phyloP scores from a whole-genome alignment of 148 eudicot genomes.

The Pouteria glomerata region DNA sequence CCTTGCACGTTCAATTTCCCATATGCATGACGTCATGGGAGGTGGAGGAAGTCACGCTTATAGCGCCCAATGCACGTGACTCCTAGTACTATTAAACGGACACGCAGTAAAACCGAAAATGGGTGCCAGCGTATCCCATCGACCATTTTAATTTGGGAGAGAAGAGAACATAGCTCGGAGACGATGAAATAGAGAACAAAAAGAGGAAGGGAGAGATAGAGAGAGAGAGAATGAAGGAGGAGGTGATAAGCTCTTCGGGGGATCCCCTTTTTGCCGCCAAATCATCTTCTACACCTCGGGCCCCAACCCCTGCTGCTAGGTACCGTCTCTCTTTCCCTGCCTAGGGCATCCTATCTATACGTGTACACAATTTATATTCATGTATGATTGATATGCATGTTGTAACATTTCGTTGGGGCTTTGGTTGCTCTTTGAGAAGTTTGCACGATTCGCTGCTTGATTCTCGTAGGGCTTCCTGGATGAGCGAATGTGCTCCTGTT shows the following conservation, averaged over 20 bases:
- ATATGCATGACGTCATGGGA: too few relatives aligned
- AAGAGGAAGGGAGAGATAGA: slow-evolving; percentile 44
- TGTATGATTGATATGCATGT: not conserved
- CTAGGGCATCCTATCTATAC: slow-evolving; percentile 26
- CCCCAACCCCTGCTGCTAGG: slow-evolving; percentile 72
- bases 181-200: slow-evolving; percentile 3
- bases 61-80: too few relatives aligned
- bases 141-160: too few relatives aligned
- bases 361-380: not conserved
- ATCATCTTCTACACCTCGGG: slow-evolving; percentile 31
- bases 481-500: not conserved
- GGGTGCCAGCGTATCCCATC: too few relatives aligned
- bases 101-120: too few relatives aligned
- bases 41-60: too few relatives aligned
- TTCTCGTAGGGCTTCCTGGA: not conserved
- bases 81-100: too few relatives aligned
- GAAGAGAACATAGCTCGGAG: not conserved
- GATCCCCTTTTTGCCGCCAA: slow-evolving; percentile 37
- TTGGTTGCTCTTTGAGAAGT: not conserved
- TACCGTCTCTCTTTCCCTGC: slow-evolving; percentile 17
- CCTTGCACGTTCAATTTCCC: too few relatives aligned
- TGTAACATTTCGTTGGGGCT: not conserved
- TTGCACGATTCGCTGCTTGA: not conserved
- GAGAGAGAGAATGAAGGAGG: slow-evolving; percentile 48
- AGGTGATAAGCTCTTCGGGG: slow-evolving; percentile 62